Evolutionary conservation across 2,329 filamentous ascomycete genomes (phyloP).

Genomic region (Phialocephala sp.): DNA sequence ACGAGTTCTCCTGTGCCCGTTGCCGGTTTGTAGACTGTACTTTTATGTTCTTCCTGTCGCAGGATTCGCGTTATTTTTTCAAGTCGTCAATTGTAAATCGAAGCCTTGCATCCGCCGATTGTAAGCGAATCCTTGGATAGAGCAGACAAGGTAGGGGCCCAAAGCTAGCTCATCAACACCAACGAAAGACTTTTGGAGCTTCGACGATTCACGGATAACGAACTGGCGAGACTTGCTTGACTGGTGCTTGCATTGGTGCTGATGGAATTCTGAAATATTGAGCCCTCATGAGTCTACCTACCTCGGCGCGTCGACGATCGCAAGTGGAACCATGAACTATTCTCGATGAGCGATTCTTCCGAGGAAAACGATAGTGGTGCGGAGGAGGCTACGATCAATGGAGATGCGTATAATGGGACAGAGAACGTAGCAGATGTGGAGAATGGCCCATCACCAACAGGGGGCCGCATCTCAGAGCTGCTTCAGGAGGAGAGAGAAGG

Average conservation of each 20-base stretch:
- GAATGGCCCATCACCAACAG: constrained; percentile 36
- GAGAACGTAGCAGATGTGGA: constrained; percentile 52
- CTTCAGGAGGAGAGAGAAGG: constrained; percentile 40
- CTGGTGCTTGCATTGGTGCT: not conserved
- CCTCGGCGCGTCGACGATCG: constrained; percentile 38
- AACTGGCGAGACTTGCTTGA: not conserved
- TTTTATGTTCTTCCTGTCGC: not conserved
- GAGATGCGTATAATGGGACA: constrained; percentile 42
- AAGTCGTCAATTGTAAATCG: not conserved
- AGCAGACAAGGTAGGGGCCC: constrained; percentile 13
- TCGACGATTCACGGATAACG: constrained; percentile 6
- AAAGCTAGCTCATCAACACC: constrained; percentile 20
- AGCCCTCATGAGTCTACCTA: constrained; percentile 33
- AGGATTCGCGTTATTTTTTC: not conserved
- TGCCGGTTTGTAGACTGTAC: not conserved
- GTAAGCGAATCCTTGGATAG: constrained; percentile 25
- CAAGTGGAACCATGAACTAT: constrained; percentile 43
- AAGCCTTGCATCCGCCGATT: constrained; percentile 18
- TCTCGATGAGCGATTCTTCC: constrained; percentile 73
- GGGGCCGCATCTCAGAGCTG: constrained; percentile 36
- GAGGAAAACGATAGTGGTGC: constrained; percentile 66
- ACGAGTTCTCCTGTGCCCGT: constrained; percentile 5
- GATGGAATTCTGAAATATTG: constrained; percentile 33
- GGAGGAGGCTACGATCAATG: constrained; percentile 56
- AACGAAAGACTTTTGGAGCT: constrained; percentile 16